Percentiles rank a stretch among this genome's conserved stretches.
Evolutionary conservation across 257 asterid genomes (phyloP).

Genomic region (Thymus mandschuricus): DNA sequence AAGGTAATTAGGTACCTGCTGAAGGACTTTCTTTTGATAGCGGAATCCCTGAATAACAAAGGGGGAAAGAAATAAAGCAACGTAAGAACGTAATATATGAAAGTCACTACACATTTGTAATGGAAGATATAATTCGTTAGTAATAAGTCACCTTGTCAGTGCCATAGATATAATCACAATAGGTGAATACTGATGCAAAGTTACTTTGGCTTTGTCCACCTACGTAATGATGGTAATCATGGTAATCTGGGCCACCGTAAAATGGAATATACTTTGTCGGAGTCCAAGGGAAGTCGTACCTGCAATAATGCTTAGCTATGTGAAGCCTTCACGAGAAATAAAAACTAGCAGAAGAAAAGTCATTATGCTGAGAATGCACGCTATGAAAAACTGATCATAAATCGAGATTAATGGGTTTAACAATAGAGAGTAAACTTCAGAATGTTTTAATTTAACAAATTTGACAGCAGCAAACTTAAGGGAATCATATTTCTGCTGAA

Average conservation of each 20-base stretch:
- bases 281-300: slow-evolving; percentile 96
- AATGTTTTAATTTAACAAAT: not conserved
- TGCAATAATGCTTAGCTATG: slow-evolving; percentile 30
- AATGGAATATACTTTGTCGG: slow-evolving; percentile 88
- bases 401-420: not conserved
- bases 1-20: slow-evolving; percentile 56
- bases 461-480: not conserved
- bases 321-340: slow-evolving; percentile 21
- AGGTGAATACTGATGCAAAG: slow-evolving; percentile 97
- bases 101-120: slow-evolving; percentile 19
- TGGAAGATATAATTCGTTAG: not conserved
- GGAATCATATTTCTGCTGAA: not conserved
- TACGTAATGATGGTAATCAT: slow-evolving; percentile 97
- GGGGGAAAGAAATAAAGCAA: slow-evolving; percentile 1
- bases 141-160: slow-evolving; percentile 79
- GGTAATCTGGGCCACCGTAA: slow-evolving; percentile 97
- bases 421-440: not conserved
- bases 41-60: slow-evolving; percentile 70
- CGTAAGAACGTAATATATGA: slow-evolving; percentile 22
- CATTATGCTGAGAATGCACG: not conserved
- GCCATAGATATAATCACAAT: slow-evolving; percentile 94
- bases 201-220: slow-evolving; percentile 98
- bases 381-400: not conserved
- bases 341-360: slow-evolving; percentile 19
- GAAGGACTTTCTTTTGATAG: slow-evolving; percentile 83